Base-by-base conservation (phyloP, 768 basidiomycete species). In the Lyophyllum shimeji region DNA sequence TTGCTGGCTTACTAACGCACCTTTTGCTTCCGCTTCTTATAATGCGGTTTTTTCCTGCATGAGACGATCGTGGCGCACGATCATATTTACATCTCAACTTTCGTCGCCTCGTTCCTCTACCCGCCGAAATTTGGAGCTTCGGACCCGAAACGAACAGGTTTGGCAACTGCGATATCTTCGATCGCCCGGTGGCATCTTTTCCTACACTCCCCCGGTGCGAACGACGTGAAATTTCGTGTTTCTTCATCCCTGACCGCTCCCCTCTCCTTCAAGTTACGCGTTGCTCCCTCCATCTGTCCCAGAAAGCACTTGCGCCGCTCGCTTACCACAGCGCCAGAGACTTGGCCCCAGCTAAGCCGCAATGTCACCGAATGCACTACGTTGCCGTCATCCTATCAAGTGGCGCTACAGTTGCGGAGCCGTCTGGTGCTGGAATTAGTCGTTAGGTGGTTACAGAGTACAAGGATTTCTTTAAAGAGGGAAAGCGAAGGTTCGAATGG, bases 1-100 rank as follows among this genome's bases (percentile, higher is more conserved):
- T 49, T 49, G 34, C 8, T 49, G 7, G 13, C 7, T 11, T 33
- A 49, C 29, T 9, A 29, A 21, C 8, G n/a, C 48, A 12, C 9
- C 11, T 33, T 27, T 37, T 15, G 8, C 31, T 49, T 18, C 27
- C 12, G 2, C 33, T 39, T 23, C 6, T 9, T 11, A 47, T 1
- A 17, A 46, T 47, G n/a, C 7, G 17, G 18, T 7, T 8, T 34
- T 17, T 5, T 42, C 37, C 23, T 20, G 23, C 24, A 33, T 34
- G 31, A 21, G 15, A 40, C 40, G 50, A 50, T 50, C 50, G 52
- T 52, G 52, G 43, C 43, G 52, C 52, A 52, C 42, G 29, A 50
- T 52, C 52, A 24, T 37, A 45, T 42, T 42, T 39, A 13, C 37
- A 7, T 42, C 49, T 20, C 34, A 25, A 13, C 2, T 42, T 40